A percentile compares a stretch with the other conserved stretches of the same genome.
phyloP scores from a whole-genome alignment of 2,329 filamentous ascomycete species.

The Talaromyces amestolkiae region DNA sequence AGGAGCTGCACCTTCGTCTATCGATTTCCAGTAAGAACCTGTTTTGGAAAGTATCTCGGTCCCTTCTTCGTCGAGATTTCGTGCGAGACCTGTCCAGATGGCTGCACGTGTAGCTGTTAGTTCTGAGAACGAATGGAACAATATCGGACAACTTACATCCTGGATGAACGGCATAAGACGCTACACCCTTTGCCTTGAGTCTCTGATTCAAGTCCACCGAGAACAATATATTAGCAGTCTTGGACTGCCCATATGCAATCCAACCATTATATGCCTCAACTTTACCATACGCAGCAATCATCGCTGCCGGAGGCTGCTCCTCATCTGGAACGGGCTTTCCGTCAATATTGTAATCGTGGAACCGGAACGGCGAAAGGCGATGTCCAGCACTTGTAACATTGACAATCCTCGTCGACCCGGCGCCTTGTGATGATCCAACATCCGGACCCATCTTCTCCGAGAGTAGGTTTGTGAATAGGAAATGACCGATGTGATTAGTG shows the following conservation, averaged over 20 bases:
- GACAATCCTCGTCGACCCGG: constrained; percentile 23
- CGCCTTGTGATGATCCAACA: constrained; percentile 19
- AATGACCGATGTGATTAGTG: constrained; percentile 37
- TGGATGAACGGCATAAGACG: constrained; percentile 42
- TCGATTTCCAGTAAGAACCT: constrained; percentile 34
- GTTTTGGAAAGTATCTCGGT: constrained; percentile 27
- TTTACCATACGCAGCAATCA: constrained; percentile 11
- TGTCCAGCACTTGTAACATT: constrained; percentile 27
- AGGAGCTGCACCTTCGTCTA: constrained; percentile 45
- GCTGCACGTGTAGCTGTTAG: constrained; percentile 18
- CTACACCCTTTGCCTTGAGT: constrained; percentile 30
- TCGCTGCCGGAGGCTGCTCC: constrained; percentile 16
- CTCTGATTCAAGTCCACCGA: constrained; percentile 35
- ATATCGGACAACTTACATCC: constrained; percentile 28
- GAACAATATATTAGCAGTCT: constrained; percentile 44
- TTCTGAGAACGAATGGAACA: not conserved
- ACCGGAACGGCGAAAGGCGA: constrained; percentile 28
- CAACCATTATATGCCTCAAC: constrained; percentile 18
- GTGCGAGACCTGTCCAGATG: constrained; percentile 28
- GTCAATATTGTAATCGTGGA: constrained; percentile 31
- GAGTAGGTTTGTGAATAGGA: constrained; percentile 25
- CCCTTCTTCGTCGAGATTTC: constrained; percentile 23
- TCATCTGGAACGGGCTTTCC: constrained; percentile 18
- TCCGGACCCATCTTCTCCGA: not conserved
- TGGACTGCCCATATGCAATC: constrained; percentile 40